These are phyloP conservation scores for Punctularia strigosozonata DNA, from an alignment of 768 basidiomycete genomes.

Conservation along the genomic window DNA sequence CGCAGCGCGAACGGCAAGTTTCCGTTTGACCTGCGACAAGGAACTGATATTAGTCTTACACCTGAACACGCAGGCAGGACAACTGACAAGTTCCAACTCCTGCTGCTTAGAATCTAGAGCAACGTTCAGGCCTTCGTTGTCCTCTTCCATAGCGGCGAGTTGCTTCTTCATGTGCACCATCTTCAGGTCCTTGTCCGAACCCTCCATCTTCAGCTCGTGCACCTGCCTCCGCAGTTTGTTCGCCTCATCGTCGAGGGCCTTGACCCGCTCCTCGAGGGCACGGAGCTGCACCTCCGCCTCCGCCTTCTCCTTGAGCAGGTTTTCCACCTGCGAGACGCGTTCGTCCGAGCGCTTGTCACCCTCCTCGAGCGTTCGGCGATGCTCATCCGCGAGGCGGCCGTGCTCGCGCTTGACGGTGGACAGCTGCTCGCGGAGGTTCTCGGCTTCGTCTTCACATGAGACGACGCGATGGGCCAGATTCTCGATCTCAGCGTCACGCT, in stretches of 20 bases:
- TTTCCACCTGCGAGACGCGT: conserved; percentile 34
- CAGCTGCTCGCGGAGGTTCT: conserved; percentile 43
- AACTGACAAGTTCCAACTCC: conserved; percentile 75
- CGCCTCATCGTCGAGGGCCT: conserved; percentile 41
- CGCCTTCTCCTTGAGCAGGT: conserved; percentile 38
- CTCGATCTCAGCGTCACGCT: conserved; percentile 44
- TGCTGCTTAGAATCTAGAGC: conserved; percentile 92
- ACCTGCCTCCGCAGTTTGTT: conserved; percentile 50
- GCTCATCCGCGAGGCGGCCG: conserved; percentile 35
- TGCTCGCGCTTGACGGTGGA: conserved; percentile 44
- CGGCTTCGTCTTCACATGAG: conserved; percentile 38
- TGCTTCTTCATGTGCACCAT: conserved; percentile 63
- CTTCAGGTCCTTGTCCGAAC: conserved; percentile 76
- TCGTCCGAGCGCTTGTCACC: conserved; percentile 34
- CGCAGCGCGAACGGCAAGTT: conserved; percentile 41
- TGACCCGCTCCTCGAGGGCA: conserved; percentile 36
- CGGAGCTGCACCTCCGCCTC: conserved; percentile 41
- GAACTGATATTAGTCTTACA: not conserved
- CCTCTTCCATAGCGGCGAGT: conserved; percentile 58
- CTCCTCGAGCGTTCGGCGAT: conserved; percentile 32
- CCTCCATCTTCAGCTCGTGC: conserved; percentile 66
- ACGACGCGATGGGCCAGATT: conserved; percentile 34
- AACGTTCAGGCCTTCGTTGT: conserved; percentile 76
- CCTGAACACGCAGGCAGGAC: conserved; percentile 3
- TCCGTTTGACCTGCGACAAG: conserved; percentile 37